These are phyloP conservation scores for Xylaria scruposa DNA, from an alignment of 495 filamentous ascomycete genomes.

Conservation along the genomic window DNA sequence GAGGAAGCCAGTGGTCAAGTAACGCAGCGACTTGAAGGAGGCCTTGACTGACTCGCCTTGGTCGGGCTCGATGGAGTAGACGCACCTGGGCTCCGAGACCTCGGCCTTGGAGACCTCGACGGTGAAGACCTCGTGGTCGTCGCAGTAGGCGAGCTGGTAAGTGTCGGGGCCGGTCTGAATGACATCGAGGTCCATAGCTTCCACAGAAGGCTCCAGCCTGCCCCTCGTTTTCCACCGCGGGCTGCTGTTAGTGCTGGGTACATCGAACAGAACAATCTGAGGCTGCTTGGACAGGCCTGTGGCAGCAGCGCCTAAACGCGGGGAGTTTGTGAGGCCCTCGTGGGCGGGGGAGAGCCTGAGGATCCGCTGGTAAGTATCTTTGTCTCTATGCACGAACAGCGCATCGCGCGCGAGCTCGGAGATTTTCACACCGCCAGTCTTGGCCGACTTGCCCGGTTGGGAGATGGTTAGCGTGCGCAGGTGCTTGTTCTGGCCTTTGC, in stretches of 20 bases:
- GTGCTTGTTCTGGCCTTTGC: conserved; percentile 84
- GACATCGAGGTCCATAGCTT: conserved; percentile 85
- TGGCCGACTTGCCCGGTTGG: conserved; percentile 53
- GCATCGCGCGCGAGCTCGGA: conserved; percentile 62
- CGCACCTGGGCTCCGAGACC: conserved; percentile 59
- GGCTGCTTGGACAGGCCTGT: conserved; percentile 72
- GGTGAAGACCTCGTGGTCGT: conserved; percentile 73
- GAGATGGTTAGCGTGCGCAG: conserved; percentile 78
- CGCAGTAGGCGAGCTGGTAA: conserved; percentile 81
- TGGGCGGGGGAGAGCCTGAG: conserved; percentile 71
- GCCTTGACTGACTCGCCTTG: conserved; percentile 59
- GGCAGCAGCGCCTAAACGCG: conserved; percentile 73
- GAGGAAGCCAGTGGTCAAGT: conserved; percentile 76
- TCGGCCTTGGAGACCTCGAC: conserved; percentile 58
- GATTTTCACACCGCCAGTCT: conserved; percentile 52
- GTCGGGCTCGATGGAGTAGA: conserved; percentile 66
- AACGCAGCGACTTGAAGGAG: conserved; percentile 72
- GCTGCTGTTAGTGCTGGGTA: conserved; percentile 61
- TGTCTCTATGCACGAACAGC: conserved; percentile 67
- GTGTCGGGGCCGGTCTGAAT: conserved; percentile 62
- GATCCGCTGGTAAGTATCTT: conserved; percentile 80
- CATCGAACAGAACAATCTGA: conserved; percentile 82
- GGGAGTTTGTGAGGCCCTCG: conserved; percentile 45
- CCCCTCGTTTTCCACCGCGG: conserved; percentile 66
- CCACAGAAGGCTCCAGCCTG: conserved; percentile 69